These are phyloP conservation scores for Macrolepiota fuliginosa DNA, from an alignment of 768 basidiomycete genomes.

Conservation along the genomic window DNA sequence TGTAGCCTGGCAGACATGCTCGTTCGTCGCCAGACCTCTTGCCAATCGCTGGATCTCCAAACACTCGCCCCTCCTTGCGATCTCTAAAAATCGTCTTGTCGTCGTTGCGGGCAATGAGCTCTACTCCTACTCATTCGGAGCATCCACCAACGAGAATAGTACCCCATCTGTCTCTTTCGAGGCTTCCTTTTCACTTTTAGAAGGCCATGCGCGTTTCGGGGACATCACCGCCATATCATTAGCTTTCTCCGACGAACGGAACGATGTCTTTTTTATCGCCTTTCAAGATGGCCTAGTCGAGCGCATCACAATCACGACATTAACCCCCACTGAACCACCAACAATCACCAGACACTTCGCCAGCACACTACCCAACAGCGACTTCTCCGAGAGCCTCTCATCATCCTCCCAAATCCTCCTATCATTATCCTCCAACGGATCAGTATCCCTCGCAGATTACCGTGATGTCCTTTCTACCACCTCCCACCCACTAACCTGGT, in stretches of 20 bases:
- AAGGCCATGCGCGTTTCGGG: conserved; percentile 28
- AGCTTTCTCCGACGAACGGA: conserved; percentile 39
- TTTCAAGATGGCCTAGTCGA: conserved; percentile 61
- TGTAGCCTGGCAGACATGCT: conserved; percentile 43
- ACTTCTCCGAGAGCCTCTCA: conserved; percentile 56
- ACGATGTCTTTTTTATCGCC: conserved; percentile 49
- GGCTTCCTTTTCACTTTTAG: conserved; percentile 37
- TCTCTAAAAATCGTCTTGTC: conserved; percentile 52
- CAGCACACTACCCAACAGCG: conserved; percentile 33
- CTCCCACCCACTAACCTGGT: neutral
- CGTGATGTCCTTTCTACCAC: neutral
- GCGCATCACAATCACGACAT: conserved; percentile 20
- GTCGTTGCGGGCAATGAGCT: conserved; percentile 59
- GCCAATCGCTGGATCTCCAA: conserved; percentile 56
- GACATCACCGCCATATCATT: conserved; percentile 59
- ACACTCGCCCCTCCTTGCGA: conserved; percentile 53
- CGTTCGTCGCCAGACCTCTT: conserved; percentile 65
- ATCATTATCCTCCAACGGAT: conserved; percentile 57
- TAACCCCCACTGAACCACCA: neutral
- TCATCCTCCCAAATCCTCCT: conserved; percentile 43
- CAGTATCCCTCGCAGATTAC: conserved; percentile 25
- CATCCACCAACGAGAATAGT: conserved; percentile 21
- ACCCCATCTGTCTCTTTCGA: conserved; percentile 47
- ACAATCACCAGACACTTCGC: neutral
- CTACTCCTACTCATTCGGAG: conserved; percentile 54